These are phyloP conservation scores for Combretum micranthum DNA, from an alignment of 345 rosid genomes.

Conservation along the genomic window DNA sequence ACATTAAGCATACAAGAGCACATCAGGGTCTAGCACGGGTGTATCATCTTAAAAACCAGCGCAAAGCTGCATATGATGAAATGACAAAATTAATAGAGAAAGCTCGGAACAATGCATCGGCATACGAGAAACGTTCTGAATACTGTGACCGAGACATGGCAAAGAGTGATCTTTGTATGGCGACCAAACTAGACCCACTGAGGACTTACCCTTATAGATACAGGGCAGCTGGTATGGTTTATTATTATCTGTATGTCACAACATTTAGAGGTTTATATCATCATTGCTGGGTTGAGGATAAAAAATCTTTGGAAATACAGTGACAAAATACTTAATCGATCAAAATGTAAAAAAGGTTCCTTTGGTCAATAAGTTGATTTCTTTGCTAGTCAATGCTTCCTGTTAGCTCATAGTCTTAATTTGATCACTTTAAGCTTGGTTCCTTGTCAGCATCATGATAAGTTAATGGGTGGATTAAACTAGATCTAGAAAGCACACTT, in stretches of 20 bases:
- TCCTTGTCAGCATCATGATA: too few species aligned
- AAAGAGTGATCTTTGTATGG: constrained; percentile 69
- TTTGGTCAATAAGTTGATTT: too few species aligned
- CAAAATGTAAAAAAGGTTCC: too few species aligned
- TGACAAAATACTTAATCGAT: too few species aligned
- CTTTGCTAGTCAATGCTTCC: too few species aligned
- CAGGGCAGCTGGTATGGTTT: constrained; percentile 79
- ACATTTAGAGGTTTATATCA: neutral
- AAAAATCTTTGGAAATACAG: too few species aligned
- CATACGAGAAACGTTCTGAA: constrained; percentile 93
- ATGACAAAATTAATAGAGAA: constrained; percentile 94
- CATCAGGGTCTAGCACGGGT: constrained; percentile 96
- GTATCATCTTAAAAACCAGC: constrained; percentile 71
- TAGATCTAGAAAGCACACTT: too few species aligned
- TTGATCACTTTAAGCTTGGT: too few species aligned
- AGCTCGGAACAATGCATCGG: constrained; percentile 83
- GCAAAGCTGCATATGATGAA: constrained; percentile 87
- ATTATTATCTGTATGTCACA: neutral
- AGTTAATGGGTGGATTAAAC: too few species aligned
- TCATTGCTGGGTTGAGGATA: too few species aligned
- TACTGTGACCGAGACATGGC: constrained; percentile 95
- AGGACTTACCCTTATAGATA: constrained; percentile 97
- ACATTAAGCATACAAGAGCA: constrained; percentile 93
- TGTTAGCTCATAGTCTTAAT: too few species aligned
- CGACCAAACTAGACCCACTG: constrained; percentile 80